A percentile compares a stretch with the other conserved stretches of the same genome.
phyloP scores from a whole-genome alignment of 1,284 basidiomycete genomes.

The Papiliotrema terrestris region DNA sequence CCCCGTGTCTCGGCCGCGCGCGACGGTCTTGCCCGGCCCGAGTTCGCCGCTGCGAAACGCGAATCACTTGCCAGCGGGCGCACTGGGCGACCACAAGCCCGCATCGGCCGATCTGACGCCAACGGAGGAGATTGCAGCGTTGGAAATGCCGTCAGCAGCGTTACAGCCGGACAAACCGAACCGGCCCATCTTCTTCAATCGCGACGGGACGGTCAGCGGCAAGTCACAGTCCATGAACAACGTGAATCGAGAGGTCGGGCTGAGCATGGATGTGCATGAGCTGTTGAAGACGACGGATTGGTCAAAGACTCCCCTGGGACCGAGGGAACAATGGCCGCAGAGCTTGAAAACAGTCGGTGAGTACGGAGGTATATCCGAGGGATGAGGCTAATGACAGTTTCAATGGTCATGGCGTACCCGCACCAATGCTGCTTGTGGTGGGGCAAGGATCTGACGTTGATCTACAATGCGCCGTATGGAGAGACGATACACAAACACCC shows the following conservation, averaged over 20 bases:
- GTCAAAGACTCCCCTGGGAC: slow-evolving; percentile 40
- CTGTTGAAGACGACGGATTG: slow-evolving; percentile 40
- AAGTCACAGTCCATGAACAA: not conserved
- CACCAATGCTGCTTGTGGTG: slow-evolving; percentile 44
- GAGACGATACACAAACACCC: slow-evolving; percentile 42
- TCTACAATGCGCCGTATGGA: slow-evolving; percentile 45
- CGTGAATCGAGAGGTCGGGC: slow-evolving; percentile 5
- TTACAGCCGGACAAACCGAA: not conserved
- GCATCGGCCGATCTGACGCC: slow-evolving; percentile 7
- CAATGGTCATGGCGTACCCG: slow-evolving; percentile 37
- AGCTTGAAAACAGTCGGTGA: slow-evolving; percentile 34
- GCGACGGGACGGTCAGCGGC: slow-evolving; percentile 23
- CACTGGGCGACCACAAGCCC: not conserved
- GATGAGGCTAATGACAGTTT: slow-evolving; percentile 13
- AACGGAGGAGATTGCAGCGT: slow-evolving; percentile 17
- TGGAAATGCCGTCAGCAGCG: slow-evolving; percentile 9
- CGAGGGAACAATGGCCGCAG: slow-evolving; percentile 33
- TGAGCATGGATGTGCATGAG: slow-evolving; percentile 21
- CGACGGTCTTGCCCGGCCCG: not conserved
- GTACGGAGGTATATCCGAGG: slow-evolving; percentile 1
- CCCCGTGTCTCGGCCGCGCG: not conserved
- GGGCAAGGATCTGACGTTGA: slow-evolving; percentile 41
- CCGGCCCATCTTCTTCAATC: slow-evolving; percentile 25
- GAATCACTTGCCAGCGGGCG: not conserved
- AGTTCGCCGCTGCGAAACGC: not conserved